Percentiles rank a stretch among this genome's conserved stretches.
Evolutionary conservation across 2,329 filamentous ascomycete species (phyloP).

Genomic region (Lachnellula suecica): DNA sequence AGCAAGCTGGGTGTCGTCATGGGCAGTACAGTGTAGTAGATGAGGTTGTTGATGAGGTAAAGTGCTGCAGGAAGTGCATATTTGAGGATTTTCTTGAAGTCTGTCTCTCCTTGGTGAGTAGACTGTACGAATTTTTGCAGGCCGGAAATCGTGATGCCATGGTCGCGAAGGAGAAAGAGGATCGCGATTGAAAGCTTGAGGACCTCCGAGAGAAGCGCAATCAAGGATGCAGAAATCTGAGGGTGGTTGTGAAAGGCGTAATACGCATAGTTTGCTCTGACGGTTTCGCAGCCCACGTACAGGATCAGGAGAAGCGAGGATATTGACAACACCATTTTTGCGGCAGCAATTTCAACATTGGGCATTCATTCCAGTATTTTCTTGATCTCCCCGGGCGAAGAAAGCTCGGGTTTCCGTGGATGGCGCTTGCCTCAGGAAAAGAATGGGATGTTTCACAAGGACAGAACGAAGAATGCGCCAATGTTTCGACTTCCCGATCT

Average conservation of each 20-base stretch:
- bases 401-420: no score
- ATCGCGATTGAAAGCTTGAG: slow-evolving; percentile 19
- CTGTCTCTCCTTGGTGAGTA: not conserved
- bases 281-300: slow-evolving; percentile 19
- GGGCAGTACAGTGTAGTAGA: slow-evolving; percentile 24
- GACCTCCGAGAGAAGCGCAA: slow-evolving; percentile 19
- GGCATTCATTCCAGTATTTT: no score
- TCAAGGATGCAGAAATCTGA: slow-evolving; percentile 18
- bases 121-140: not conserved
- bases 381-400: no score
- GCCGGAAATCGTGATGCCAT: slow-evolving; percentile 1
- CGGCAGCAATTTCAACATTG: not conserved
- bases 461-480: no score
- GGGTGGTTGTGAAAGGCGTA: slow-evolving; percentile 20
- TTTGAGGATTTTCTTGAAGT: slow-evolving; percentile 11
- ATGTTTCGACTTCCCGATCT: no score
- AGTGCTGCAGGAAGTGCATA: slow-evolving; percentile 22
- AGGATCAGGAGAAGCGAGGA: slow-evolving; percentile 12
- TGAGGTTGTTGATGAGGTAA: slow-evolving; percentile 23
- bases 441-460: no score
- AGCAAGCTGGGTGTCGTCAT: slow-evolving; percentile 20
- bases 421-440: no score
- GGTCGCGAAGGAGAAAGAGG: slow-evolving; percentile 10
- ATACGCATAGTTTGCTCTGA: slow-evolving; percentile 25
- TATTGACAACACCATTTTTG: slow-evolving; percentile 12